Evolutionary conservation across 768 basidiomycete species (phyloP), one percentile per base, ranked within the genome.

Genomic region (Lentinula sp.): DNA sequence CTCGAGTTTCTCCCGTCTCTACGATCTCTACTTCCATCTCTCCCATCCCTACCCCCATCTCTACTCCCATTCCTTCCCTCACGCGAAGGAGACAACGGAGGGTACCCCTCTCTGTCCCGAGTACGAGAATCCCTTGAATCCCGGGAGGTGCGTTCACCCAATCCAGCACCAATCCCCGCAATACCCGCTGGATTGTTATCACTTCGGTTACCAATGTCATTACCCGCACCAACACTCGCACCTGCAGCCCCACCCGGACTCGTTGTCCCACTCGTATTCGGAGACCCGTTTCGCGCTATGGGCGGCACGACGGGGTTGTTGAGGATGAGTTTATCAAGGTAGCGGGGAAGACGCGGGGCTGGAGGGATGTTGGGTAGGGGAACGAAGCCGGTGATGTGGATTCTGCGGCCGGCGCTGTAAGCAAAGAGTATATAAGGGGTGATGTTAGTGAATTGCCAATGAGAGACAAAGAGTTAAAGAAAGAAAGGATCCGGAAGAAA

Each of bases 251-350:
- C 67, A 56, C 49, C 61, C 39, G 63, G 70, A 57, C 45, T 74
- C 65, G 59, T 65, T 23, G 62, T 73, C 65, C 65, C 79, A 68
- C 18, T 42, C 37, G 33, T 6, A 32, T 13, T 28, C 16, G 51
- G 35, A 8, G 32, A 28, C 15, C 32, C 32, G 8, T 35, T 35
- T 13, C n/a, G 35, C 35, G 51, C 13, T 15, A 35, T n/a, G 37
- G 53, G 36, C n/a, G 67, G 70, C 61, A 66, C 72, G 36, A 52
- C 72, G 66, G 66, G 74, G 9, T 72, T 70, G 61, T 98, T 98
- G 63, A 99, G 74, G 61, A 98, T 97, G 53, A 97, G 86, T 68
- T 94, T 95, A 69, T 98, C 95, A 45, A 99, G 77, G 68, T 98
- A 93, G 1, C 95, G 77, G 0, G 97, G 97, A 48, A 98, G 80